Evolutionary conservation across 208 protist genomes (phyloP), one percentile per base, ranked within the genome.

Genomic region (Wallacemonas sp.): DNA sequence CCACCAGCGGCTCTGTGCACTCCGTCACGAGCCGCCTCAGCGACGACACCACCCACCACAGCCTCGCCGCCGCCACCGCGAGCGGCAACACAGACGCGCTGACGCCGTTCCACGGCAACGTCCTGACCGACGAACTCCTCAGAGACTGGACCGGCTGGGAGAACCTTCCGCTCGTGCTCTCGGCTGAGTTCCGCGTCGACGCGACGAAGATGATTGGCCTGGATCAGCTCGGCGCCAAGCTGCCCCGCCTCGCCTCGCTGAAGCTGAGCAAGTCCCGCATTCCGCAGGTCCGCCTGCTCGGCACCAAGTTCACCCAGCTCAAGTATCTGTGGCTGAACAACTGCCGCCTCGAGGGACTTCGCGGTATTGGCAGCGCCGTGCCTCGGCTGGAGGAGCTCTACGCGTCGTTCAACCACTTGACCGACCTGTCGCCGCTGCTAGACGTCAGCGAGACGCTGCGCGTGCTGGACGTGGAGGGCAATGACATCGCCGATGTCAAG

Each of bases 401-500:
- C 65, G 57, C 81, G 10, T 74, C 89, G n/a, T 97, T 97, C 66
- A 97, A 97, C 61, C 52, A 49, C 23, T 57, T 97, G 10, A 41
- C 38, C 1, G 81, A 94, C 65, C 65, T 93, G 2, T 72, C 74
- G 0, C 82, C 82, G 12, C 61, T 95, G 16, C 67, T 87, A 38
- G 84, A 84, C 33, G 44, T 94, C 22, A 79, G 76, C 28, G 77
- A 78, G 41, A 88, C 82, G 33, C 74, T 97, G 22, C 67, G 92
- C 52, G 88, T 95, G 39, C 77, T 95, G 2, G 92, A 97, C 41
- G 65, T 95, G 31, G 89, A 97, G 66, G 92, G 84, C 54, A 97
- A 97, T 70, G 54, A 82, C 22, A 67, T 97, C 32, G 64, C 55
- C 2, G 81, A 88, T 54, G 61, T 44, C 22, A 44, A 22, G 10